Percentiles rank a stretch among this genome's conserved stretches.
Evolutionary conservation across 2,329 filamentous ascomycete species (phyloP).

Genomic region (Trichophyton mentagrophytes): DNA sequence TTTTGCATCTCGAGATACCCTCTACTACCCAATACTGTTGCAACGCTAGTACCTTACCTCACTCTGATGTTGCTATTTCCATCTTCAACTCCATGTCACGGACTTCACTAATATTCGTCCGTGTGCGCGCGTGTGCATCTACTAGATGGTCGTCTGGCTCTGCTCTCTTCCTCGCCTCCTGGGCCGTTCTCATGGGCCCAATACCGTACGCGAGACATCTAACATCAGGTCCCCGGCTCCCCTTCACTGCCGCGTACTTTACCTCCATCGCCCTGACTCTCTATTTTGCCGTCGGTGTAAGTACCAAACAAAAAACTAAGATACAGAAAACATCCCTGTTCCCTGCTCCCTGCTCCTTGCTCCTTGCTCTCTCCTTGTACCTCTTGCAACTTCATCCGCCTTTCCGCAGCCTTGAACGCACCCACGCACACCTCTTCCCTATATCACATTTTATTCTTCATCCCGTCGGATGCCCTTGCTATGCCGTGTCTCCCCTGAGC

Average conservation of each 20-base stretch:
- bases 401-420: background rate
- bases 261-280: slow-evolving; percentile 81
- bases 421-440: background rate
- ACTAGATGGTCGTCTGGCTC: slow-evolving; percentile 89
- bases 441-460: background rate
- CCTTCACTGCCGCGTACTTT: slow-evolving; percentile 91
- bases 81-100: background rate
- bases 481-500: background rate
- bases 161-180: slow-evolving; percentile 76
- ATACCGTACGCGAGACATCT: slow-evolving; percentile 72
- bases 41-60: background rate
- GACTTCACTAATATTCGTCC: slow-evolving; percentile 13
- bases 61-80: background rate
- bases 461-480: background rate
- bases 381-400: background rate
- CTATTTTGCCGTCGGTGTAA: slow-evolving; percentile 83
- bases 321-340: background rate
- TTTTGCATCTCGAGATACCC: background rate
- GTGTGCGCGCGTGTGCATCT: slow-evolving; percentile 1
- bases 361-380: background rate
- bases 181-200: slow-evolving; percentile 89
- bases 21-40: background rate
- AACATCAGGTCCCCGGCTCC: slow-evolving; percentile 67
- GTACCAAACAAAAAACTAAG: slow-evolving; percentile 28
- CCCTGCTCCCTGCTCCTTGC: background rate